Evolutionary conservation across 805 yeast genomes (phyloP).

Genomic region (Komagataella phaffii): DNA sequence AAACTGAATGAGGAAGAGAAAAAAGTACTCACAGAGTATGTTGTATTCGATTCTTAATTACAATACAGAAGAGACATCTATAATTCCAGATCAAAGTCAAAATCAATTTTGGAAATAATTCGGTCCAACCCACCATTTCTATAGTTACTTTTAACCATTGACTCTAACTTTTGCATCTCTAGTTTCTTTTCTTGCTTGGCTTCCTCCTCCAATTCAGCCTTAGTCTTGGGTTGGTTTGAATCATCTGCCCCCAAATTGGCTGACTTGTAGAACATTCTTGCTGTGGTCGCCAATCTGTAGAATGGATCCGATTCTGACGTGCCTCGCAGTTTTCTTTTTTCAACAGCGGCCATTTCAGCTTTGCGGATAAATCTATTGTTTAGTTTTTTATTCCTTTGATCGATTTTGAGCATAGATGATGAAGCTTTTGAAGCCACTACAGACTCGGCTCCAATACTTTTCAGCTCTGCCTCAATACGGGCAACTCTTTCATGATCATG

Average conservation of each 20-base stretch:
- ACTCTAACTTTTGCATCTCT: constrained; percentile 13
- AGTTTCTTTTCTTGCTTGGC: constrained; percentile 21
- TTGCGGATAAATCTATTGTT: constrained; percentile 66
- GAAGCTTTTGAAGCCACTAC: constrained; percentile 15
- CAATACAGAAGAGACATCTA: constrained; percentile 1
- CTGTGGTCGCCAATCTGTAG: constrained; percentile 76
- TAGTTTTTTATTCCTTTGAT: constrained; percentile 73
- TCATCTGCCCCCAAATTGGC: constrained; percentile 23
- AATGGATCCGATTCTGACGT: constrained; percentile 53
- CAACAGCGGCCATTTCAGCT: constrained; percentile 61
- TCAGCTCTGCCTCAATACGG: constrained; percentile 32
- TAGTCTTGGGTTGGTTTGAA: constrained; percentile 16
- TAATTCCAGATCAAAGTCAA: constrained; percentile 13
- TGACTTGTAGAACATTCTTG: constrained; percentile 65
- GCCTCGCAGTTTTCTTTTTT: constrained; percentile 35
- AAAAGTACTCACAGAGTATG: constrained; percentile 30
- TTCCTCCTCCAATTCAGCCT: constrained; percentile 11
- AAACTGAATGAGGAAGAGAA: constrained; percentile 39
- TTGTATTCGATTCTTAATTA: constrained; percentile 11
- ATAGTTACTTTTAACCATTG: constrained; percentile 10
- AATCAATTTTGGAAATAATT: constrained; percentile 14
- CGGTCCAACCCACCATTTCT: constrained; percentile 18
- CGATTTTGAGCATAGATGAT: constrained; percentile 54
- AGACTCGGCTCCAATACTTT: constrained; percentile 17
- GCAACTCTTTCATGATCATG: constrained; percentile 29